Conservation (phyloP, 148 eudicot species). For the Limonium bicolor region DNA sequence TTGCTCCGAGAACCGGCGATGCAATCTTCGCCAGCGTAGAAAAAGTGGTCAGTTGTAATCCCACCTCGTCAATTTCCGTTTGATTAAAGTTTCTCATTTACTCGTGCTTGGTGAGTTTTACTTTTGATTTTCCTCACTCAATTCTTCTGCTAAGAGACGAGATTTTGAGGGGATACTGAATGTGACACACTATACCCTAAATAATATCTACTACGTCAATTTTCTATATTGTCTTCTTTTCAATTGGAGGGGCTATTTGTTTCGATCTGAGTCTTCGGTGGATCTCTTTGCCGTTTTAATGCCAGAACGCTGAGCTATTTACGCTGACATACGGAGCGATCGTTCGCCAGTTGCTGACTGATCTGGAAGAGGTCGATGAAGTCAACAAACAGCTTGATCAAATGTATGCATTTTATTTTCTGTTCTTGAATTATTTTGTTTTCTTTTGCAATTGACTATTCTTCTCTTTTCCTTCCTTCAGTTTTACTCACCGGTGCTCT, state of each 20-base stretch:
- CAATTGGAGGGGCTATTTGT: not conserved
- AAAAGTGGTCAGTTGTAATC: constrained; percentile 17
- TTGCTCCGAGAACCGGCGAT: constrained; percentile 31
- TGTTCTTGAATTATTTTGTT: not conserved
- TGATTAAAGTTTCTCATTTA: too few relatives aligned
- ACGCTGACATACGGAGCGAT: constrained; percentile 97
- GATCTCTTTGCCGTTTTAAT: not conserved
- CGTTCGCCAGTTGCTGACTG: constrained; percentile 82
- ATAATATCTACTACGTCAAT: too few relatives aligned
- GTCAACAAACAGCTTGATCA: constrained; percentile 98
- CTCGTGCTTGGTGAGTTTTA: too few relatives aligned
- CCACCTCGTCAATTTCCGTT: not conserved
- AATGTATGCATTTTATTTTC: constrained; percentile 41
- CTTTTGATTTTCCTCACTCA: too few relatives aligned
- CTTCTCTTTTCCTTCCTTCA: not conserved
- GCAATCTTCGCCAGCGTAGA: constrained; percentile 31
- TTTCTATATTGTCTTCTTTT: not conserved
- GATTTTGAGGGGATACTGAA: too few relatives aligned
- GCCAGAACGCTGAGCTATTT: constrained; percentile 80
- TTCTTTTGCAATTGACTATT: not conserved
- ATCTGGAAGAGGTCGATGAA: constrained; percentile 94
- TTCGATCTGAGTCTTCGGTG: not conserved
- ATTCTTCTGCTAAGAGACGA: too few relatives aligned
- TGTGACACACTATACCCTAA: too few relatives aligned
- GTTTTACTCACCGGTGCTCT: too few relatives aligned